These are phyloP conservation scores for Kodamaea restingae DNA, from an alignment of 805 yeast genomes.

Conservation along the genomic window DNA sequence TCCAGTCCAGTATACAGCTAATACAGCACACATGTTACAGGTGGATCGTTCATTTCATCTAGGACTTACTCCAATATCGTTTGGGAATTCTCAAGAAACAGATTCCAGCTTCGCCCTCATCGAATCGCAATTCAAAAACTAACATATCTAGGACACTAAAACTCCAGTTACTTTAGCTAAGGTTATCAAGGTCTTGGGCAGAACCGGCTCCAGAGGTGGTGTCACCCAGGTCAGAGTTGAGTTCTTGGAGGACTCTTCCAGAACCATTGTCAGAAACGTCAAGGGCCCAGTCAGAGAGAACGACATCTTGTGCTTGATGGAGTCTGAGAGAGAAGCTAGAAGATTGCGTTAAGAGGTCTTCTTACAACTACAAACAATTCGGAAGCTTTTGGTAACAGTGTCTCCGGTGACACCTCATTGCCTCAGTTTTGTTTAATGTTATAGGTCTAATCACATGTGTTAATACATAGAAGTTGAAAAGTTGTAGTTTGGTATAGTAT, in stretches of 20 bases:
- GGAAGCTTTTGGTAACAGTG: conserved; percentile 2
- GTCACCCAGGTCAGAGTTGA: conserved; percentile 98
- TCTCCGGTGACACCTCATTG: conserved; percentile 3
- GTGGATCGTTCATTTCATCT: background rate
- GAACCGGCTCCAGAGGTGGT: conserved; percentile 99
- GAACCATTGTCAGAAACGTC: conserved; percentile 96
- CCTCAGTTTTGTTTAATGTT: conserved; percentile 5
- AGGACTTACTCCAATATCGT: too few relatives aligned
- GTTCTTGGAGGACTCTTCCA: conserved; percentile 90
- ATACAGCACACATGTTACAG: too few relatives aligned
- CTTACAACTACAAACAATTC: conserved; percentile 1
- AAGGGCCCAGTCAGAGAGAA: conserved; percentile 97
- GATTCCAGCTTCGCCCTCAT: background rate
- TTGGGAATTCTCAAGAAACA: too few relatives aligned
- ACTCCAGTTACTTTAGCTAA: conserved; percentile 98
- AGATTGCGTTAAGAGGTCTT: conserved; percentile 67
- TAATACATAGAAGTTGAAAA: conserved; percentile 10
- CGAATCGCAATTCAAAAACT: conserved; percentile 13
- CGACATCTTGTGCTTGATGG: conserved; percentile 98
- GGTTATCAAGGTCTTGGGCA: conserved; percentile 98
- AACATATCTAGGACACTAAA: conserved; percentile 48
- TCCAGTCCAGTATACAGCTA: too few relatives aligned
- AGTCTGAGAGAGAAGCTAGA: conserved; percentile 99
- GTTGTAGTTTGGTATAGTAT: background rate
- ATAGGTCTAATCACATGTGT: conserved; percentile 10